Conservation (phyloP, 495 filamentous ascomycete genomes). For the Aspergillus wentii region DNA sequence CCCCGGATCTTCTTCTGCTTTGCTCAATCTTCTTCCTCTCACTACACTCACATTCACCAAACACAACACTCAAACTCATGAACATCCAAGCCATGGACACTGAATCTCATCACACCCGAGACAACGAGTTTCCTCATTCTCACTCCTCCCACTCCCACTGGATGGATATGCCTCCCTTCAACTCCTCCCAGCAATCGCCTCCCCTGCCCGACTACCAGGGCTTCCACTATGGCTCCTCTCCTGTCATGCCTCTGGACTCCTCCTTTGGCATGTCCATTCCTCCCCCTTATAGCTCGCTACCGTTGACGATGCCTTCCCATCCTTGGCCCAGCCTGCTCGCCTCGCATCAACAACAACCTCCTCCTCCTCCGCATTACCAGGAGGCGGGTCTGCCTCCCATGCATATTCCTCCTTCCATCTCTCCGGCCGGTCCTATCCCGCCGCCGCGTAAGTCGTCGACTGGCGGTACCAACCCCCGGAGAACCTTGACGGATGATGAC, state of each 20-base stretch:
- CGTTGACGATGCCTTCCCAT: constrained; percentile 61
- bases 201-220: constrained; percentile 40
- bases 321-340: constrained; percentile 71
- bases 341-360: too few species aligned
- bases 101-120: constrained; percentile 37
- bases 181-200: constrained; percentile 39
- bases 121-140: constrained; percentile 45
- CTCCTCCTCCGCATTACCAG: constrained; percentile 27
- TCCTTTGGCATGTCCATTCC: constrained; percentile 42
- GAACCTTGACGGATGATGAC: constrained; percentile 90
- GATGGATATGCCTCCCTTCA: constrained; percentile 45
- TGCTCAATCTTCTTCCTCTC: neutral
- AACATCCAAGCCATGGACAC: constrained; percentile 42
- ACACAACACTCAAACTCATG: too few species aligned
- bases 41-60: too few species aligned
- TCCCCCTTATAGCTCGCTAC: constrained; percentile 46
- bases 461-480: constrained; percentile 64
- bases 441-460: constrained; percentile 48
- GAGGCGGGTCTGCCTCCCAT: constrained; percentile 41
- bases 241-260: constrained; percentile 34
- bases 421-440: constrained; percentile 42
- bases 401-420: constrained; percentile 49
- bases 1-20: constrained; percentile 2
- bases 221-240: constrained; percentile 31
- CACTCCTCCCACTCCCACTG: constrained; percentile 33